Conservation (phyloP, 371 early-diverging fungal species). For the Rhizomucor miehei region DNA sequence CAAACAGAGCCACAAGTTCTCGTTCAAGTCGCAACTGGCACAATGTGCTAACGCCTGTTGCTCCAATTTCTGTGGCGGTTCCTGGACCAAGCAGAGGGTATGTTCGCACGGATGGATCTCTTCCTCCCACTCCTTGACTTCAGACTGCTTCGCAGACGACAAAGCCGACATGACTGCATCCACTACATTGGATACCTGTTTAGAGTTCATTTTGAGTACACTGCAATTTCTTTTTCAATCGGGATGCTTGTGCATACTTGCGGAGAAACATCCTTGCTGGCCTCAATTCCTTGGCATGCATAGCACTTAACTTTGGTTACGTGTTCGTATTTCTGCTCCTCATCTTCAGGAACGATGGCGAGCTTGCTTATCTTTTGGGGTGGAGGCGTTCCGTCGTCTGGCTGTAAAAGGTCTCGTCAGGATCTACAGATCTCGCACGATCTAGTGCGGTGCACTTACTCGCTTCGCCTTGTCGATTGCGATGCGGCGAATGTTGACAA, state of each 20-base stretch:
- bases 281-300: conserved; percentile 55
- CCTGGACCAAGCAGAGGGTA: conserved; percentile 69
- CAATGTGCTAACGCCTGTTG: conserved; percentile 72
- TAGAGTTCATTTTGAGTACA: not conserved
- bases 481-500: conserved; percentile 80
- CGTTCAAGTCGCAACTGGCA: conserved; percentile 82
- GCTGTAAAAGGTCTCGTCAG: conserved; percentile 6
- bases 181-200: conserved; percentile 32
- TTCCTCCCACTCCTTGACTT: conserved; percentile 92
- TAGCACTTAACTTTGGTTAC: conserved; percentile 66
- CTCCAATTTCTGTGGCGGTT: conserved; percentile 43
- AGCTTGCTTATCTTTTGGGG: conserved; percentile 89
- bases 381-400: conserved; percentile 50
- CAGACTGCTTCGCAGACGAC: conserved; percentile 82
- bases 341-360: conserved; percentile 75
- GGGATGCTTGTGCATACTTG: conserved; percentile 18
- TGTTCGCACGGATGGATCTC: conserved; percentile 84
- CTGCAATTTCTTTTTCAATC: not conserved
- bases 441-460: conserved; percentile 13
- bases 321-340: conserved; percentile 71
- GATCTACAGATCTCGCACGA: conserved; percentile 2
- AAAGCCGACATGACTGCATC: conserved; percentile 71
- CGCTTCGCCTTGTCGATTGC: conserved; percentile 35
- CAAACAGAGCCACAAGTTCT: conserved; percentile 83
- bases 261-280: conserved; percentile 23